Base-by-base conservation (phyloP, 139 green algal species). In the Tetraselmis chui region DNA sequence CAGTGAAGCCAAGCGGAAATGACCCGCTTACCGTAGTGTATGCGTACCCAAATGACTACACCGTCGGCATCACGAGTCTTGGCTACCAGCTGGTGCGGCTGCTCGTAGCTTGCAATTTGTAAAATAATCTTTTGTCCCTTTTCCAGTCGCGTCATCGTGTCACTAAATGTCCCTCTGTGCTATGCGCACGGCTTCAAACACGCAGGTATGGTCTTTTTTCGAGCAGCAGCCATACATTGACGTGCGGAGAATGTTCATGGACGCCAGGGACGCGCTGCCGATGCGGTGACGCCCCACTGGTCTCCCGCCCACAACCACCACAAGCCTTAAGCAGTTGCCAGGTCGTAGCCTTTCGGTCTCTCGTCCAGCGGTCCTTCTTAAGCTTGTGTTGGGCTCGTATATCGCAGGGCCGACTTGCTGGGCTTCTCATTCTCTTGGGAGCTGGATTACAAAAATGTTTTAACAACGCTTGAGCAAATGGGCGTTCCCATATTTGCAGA, bases 361-460 rank as follows among this genome's bases (percentile, higher is more conserved):
- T n/a, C n/a, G n/a, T n/a, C n/a, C n/a, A n/a, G n/a, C n/a, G n/a
- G n/a, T n/a, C n/a, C n/a, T n/a, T n/a, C n/a, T n/a, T n/a, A n/a
- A n/a, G n/a, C n/a, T n/a, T n/a, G n/a, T n/a, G n/a, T n/a, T n/a
- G n/a, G n/a, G n/a, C n/a, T n/a, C n/a, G n/a, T n/a, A n/a, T n/a
- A n/a, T n/a, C n/a, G n/a, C 11, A 1, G 1, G 31, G 1, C 74
- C 18, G 84, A 88, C 82, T 83, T 88, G 29, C 59, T 88, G 32
- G 88, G 88, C 24, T 91, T 91, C 83, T 89, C 80, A 27, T 90
- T 91, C 75, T 84, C 88, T 28, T 91, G 88, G 88, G 88, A 91
- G 76, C 76, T 91, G 25, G 88, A 91, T 75, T 92, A 92, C 76
- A 75, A 32, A n/a, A 90, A 91, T 78, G 32, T 91, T 5, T 32